Percentiles rank a stretch among this genome's conserved stretches.
Conservation (phyloP, 345 rosid genomes). For the Passiflora organensis region DNA sequence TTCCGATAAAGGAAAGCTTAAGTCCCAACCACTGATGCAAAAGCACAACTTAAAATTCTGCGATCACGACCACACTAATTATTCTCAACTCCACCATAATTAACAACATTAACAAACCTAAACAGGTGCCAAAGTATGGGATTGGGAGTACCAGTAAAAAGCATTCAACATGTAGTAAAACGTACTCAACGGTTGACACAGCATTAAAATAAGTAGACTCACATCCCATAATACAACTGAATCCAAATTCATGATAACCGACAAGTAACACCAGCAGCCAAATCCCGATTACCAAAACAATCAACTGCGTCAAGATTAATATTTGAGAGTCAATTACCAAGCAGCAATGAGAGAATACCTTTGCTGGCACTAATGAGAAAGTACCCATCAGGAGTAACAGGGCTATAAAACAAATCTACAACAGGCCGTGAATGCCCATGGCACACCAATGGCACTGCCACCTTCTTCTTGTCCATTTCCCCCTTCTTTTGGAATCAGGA, state of each 20-base stretch:
- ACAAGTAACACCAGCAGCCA: background rate
- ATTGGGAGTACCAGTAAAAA: too few species aligned
- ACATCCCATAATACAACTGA: background rate
- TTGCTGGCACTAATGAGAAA: constrained; percentile 84
- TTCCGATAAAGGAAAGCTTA: too few species aligned
- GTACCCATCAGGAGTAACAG: constrained; percentile 77
- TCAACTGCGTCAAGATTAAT: constrained; percentile 3
- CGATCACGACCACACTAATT: too few species aligned
- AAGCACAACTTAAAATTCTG: too few species aligned
- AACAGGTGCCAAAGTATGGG: too few species aligned
- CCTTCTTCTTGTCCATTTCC: constrained; percentile 46
- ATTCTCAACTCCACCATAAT: too few species aligned
- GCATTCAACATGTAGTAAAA: too few species aligned
- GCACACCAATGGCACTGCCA: constrained; percentile 68
- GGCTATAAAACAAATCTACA: constrained; percentile 72
- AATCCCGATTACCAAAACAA: constrained; percentile 4
- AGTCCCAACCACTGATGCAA: too few species aligned
- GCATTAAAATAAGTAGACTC: too few species aligned
- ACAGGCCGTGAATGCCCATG: constrained; percentile 89
- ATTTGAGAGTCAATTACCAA: background rate
- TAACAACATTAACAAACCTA: too few species aligned
- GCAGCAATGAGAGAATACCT: constrained; percentile 32
- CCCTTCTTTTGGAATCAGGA: background rate
- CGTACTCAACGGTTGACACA: too few species aligned
- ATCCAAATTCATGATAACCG: background rate